Percentiles rank a stretch among this genome's conserved stretches.
Conservation (phyloP, 306 rosid species). For the Neltuma alba region DNA sequence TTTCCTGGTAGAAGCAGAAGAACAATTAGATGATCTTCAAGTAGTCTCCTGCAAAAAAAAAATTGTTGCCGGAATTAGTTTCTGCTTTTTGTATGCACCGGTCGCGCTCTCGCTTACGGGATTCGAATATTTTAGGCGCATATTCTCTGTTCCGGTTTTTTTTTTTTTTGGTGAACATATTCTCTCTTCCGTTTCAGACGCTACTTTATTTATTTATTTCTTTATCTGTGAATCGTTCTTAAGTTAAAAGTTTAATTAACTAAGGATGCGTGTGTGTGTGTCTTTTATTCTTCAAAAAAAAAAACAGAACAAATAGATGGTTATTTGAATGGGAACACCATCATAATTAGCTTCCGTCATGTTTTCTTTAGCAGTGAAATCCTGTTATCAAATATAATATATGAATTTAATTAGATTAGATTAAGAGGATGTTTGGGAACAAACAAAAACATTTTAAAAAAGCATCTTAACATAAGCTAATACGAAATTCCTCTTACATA, state of each 20-base stretch:
- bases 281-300: too few relatives aligned
- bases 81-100: neutral
- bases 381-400: neutral
- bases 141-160: conserved; percentile 3
- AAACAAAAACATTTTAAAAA: too few relatives aligned
- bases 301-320: too few relatives aligned
- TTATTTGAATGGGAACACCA: too few relatives aligned
- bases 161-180: too few relatives aligned
- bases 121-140: conserved; percentile 34
- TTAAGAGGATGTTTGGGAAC: too few relatives aligned
- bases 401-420: neutral
- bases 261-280: too few relatives aligned
- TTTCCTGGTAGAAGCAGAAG: neutral
- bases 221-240: too few relatives aligned
- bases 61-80: neutral
- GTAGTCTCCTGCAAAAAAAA: neutral
- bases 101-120: neutral
- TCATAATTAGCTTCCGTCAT: too few relatives aligned
- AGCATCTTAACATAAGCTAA: too few relatives aligned
- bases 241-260: too few relatives aligned
- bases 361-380: neutral
- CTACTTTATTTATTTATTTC: neutral
- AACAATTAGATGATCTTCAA: neutral
- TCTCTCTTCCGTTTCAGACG: neutral
- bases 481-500: too few relatives aligned